phyloP scores from a whole-genome alignment of 1,139 yeast species.

The Yamadazyma kanchanaburiensis region DNA sequence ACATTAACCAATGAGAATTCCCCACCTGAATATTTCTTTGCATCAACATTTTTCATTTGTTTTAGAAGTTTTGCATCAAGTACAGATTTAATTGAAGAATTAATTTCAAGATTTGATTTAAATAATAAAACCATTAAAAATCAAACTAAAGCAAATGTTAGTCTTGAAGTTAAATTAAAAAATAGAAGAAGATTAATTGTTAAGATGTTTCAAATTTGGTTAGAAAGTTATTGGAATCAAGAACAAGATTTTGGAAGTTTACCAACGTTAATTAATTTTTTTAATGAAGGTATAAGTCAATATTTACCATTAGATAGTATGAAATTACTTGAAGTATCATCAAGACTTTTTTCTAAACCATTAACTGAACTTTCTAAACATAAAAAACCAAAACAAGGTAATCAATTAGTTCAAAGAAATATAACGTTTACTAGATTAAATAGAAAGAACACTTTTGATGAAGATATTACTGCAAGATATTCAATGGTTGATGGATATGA shows the following conservation, averaged over 20 bases:
- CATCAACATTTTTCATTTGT: slow-evolving; percentile 76
- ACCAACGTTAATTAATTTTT: slow-evolving; percentile 70
- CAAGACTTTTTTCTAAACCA: slow-evolving; percentile 45
- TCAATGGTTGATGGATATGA: slow-evolving; percentile 53
- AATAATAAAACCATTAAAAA: slow-evolving; percentile 28
- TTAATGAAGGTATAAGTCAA: slow-evolving; percentile 64
- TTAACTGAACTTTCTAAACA: slow-evolving; percentile 23
- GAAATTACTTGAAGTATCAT: slow-evolving; percentile 58
- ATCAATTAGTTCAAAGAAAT: slow-evolving; percentile 45
- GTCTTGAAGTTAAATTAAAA: slow-evolving; percentile 51
- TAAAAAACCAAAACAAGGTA: slow-evolving; percentile 11
- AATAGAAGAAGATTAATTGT: slow-evolving; percentile 67
- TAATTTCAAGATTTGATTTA: slow-evolving; percentile 65
- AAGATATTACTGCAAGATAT: slow-evolving; percentile 28
- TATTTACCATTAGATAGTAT: slow-evolving; percentile 63
- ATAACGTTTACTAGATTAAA: slow-evolving; percentile 31
- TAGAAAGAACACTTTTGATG: slow-evolving; percentile 20
- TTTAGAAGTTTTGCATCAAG: slow-evolving; percentile 75
- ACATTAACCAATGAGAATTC: slow-evolving; percentile 69
- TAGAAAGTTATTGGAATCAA: slow-evolving; percentile 83
- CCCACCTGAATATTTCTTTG: slow-evolving; percentile 67
- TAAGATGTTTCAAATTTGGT: slow-evolving; percentile 73
- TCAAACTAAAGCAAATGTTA: slow-evolving; percentile 32
- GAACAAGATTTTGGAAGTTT: slow-evolving; percentile 57
- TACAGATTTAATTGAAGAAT: slow-evolving; percentile 63